Evolutionary conservation across 768 basidiomycete species (phyloP).

Genomic region (Coprinellus micaceus): DNA sequence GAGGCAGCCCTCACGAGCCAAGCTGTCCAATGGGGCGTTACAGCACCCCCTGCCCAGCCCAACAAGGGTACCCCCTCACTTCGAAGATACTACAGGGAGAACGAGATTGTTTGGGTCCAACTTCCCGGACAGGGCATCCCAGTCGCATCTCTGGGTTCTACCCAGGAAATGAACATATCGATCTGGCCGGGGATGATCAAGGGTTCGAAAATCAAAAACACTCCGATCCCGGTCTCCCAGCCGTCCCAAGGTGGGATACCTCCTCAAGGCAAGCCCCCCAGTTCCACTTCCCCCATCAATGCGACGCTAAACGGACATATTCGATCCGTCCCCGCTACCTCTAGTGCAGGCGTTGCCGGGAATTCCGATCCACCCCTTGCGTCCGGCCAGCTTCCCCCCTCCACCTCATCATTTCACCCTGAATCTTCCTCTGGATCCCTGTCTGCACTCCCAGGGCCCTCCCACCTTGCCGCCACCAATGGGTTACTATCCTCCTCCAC

Average conservation of each 20-base stretch:
- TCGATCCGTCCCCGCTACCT: background rate
- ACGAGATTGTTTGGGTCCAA: slow-evolving; percentile 64
- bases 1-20: background rate
- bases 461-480: background rate
- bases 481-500: background rate
- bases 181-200: background rate
- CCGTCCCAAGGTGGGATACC: background rate
- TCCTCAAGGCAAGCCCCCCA: slow-evolving; percentile 2
- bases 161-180: background rate
- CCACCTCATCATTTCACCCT: background rate
- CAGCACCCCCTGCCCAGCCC: background rate
- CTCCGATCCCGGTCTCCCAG: background rate
- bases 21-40: background rate
- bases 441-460: background rate
- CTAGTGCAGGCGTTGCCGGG: background rate
- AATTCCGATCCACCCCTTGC: background rate
- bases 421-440: background rate
- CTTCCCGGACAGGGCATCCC: slow-evolving; percentile 28
- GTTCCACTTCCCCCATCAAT: background rate
- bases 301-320: background rate
- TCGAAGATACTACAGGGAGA: slow-evolving; percentile 53
- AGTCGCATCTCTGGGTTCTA: background rate
- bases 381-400: background rate
- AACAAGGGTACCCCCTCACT: background rate
- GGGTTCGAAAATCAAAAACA: slow-evolving; percentile 1